Evolutionary conservation across 2,329 filamentous ascomycete genomes (phyloP).

Genomic region (Fusarium cyanostomum): DNA sequence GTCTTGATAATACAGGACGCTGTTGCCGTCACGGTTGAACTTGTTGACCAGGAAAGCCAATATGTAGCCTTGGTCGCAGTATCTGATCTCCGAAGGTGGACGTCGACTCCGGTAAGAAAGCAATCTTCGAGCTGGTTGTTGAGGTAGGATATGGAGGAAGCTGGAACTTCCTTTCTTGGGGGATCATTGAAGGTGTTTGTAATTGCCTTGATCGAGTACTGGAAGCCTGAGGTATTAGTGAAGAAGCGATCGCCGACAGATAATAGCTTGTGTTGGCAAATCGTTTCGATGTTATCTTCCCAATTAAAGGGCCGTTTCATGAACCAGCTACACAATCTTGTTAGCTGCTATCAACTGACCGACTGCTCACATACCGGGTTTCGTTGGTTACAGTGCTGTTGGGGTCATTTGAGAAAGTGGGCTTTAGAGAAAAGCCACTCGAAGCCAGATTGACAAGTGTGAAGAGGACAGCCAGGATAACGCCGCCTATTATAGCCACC

Average conservation of each 20-base stretch:
- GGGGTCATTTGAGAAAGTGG: constrained; percentile 13
- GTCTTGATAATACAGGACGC: constrained; percentile 16
- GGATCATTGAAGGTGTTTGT: neutral
- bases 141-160: constrained; percentile 10
- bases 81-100: constrained; percentile 12
- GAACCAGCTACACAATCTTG: constrained; percentile 10
- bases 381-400: neutral
- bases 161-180: neutral
- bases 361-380: neutral
- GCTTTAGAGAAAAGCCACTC: constrained; percentile 18
- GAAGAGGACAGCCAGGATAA: constrained; percentile 3
- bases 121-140: constrained; percentile 17
- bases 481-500: neutral
- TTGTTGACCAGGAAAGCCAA: constrained; percentile 20
- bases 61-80: neutral
- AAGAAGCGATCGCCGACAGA: constrained; percentile 27
- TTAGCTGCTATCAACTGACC: neutral
- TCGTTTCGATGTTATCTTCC: constrained; percentile 6
- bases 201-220: constrained; percentile 22
- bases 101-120: neutral
- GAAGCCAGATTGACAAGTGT: constrained; percentile 25
- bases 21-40: neutral
- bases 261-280: constrained; percentile 17
- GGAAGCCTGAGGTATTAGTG: neutral
- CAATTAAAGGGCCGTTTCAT: constrained; percentile 25